phyloP scores from a whole-genome alignment of 2,329 filamentous ascomycete genomes.

The Monosporascus sp. region DNA sequence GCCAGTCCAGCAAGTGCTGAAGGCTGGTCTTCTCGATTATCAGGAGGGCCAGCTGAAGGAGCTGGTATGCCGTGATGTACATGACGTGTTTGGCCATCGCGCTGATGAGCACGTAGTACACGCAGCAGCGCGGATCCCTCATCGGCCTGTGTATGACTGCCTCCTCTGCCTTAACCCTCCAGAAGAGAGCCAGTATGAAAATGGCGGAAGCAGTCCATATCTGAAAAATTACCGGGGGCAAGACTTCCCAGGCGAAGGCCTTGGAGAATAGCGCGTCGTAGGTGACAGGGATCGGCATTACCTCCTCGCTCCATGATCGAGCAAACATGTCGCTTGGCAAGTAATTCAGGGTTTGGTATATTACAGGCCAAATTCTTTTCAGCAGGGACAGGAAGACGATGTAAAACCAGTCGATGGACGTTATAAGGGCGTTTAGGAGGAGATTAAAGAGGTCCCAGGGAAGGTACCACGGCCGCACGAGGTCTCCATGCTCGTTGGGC shows the following conservation, averaged over 20 bases:
- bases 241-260: conserved; percentile 12
- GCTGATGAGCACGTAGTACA: conserved; percentile 14
- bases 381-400: neutral
- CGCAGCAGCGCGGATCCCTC: conserved; percentile 8
- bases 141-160: conserved; percentile 3
- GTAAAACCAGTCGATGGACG: neutral
- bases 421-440: too few species aligned
- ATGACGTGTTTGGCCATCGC: conserved; percentile 19
- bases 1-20: neutral
- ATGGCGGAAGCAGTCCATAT: conserved; percentile 12
- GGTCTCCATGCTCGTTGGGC: neutral
- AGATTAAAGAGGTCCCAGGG: neutral
- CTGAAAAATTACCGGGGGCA: conserved; percentile 11
- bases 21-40: neutral
- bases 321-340: neutral
- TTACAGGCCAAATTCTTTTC: neutral
- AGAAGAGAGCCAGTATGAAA: conserved; percentile 13
- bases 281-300: conserved; percentile 8
- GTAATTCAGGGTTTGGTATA: too few species aligned
- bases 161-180: conserved; percentile 13
- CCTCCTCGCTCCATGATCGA: neutral
- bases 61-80: conserved; percentile 20
- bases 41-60: conserved; percentile 8
- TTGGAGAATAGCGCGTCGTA: neutral
- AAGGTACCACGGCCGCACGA: neutral